Percentiles rank a stretch among this genome's conserved stretches.
phyloP scores from a whole-genome alignment of 805 yeast species.

The Candida khao-thaluensis region DNA sequence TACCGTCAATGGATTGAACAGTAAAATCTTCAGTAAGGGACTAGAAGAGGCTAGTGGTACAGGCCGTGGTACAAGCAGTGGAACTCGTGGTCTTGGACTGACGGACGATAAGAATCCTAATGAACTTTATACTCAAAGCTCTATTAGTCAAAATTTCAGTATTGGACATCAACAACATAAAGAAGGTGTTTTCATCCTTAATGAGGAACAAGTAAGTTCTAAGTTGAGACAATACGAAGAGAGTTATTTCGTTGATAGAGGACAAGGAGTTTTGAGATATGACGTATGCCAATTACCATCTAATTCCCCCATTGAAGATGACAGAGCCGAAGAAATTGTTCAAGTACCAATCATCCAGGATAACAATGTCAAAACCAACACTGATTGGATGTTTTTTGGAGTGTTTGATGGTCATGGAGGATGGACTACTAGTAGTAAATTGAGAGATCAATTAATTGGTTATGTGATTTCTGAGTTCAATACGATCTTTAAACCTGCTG shows the following conservation, averaged over 20 bases:
- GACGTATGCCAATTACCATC: slow-evolving; percentile 89
- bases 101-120: slow-evolving; percentile 2
- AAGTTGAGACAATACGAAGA: slow-evolving; percentile 74
- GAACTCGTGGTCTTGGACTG: neutral
- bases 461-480: slow-evolving; percentile 77
- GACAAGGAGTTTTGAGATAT: slow-evolving; percentile 83
- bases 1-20: slow-evolving; percentile 17
- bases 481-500: slow-evolving; percentile 55
- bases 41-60: slow-evolving; percentile 5
- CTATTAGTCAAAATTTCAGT: slow-evolving; percentile 42
- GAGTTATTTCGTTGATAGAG: slow-evolving; percentile 74
- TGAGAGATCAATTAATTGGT: slow-evolving; percentile 75
- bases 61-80: slow-evolving; percentile 2
- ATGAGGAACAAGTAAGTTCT: slow-evolving; percentile 69
- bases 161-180: slow-evolving; percentile 47
- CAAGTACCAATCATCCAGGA: slow-evolving; percentile 70
- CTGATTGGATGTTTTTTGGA: slow-evolving; percentile 93
- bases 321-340: slow-evolving; percentile 77
- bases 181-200: slow-evolving; percentile 55
- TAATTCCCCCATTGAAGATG: slow-evolving; percentile 94
- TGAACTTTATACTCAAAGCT: slow-evolving; percentile 40
- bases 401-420: slow-evolving; percentile 98
- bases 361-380: slow-evolving; percentile 48
- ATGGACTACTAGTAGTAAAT: slow-evolving; percentile 85
- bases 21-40: slow-evolving; percentile 4